Conservation (phyloP, 1,139 yeast genomes). For the Candida sojae region DNA sequence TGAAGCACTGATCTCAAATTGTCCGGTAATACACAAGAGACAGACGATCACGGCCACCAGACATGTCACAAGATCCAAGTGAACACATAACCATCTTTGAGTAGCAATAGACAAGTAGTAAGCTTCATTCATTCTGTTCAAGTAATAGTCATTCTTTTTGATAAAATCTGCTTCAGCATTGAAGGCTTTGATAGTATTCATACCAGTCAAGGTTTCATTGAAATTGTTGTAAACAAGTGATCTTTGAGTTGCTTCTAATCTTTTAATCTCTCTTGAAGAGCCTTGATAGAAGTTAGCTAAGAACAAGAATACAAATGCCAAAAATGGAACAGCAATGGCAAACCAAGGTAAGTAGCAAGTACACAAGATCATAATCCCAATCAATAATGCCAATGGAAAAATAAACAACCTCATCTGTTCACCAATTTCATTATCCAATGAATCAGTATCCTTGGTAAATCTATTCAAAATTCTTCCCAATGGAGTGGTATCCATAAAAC, state of each 20-base stretch:
- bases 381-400: constrained; percentile 40
- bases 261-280: constrained; percentile 45
- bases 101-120: constrained; percentile 42
- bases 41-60: constrained; percentile 40
- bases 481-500: constrained; percentile 47
- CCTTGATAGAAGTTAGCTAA: constrained; percentile 45
- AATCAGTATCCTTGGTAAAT: constrained; percentile 56
- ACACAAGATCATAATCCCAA: constrained; percentile 46
- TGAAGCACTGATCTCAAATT: constrained; percentile 42
- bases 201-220: constrained; percentile 48
- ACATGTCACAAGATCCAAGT: constrained; percentile 42
- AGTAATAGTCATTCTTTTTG: constrained; percentile 34
- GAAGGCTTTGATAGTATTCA: constrained; percentile 44
- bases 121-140: constrained; percentile 47
- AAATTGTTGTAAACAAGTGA: constrained; percentile 48
- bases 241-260: constrained; percentile 47
- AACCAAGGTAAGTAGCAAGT: constrained; percentile 48
- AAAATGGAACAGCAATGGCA: constrained; percentile 47
- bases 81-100: constrained; percentile 48
- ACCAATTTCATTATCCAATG: constrained; percentile 48
- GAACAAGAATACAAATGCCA: constrained; percentile 30
- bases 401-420: constrained; percentile 45
- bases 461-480: constrained; percentile 51
- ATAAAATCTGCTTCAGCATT: constrained; percentile 32
- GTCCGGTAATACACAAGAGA: constrained; percentile 42